phyloP scores from a whole-genome alignment of 805 yeast genomes.

The Kodamaea sagamina region DNA sequence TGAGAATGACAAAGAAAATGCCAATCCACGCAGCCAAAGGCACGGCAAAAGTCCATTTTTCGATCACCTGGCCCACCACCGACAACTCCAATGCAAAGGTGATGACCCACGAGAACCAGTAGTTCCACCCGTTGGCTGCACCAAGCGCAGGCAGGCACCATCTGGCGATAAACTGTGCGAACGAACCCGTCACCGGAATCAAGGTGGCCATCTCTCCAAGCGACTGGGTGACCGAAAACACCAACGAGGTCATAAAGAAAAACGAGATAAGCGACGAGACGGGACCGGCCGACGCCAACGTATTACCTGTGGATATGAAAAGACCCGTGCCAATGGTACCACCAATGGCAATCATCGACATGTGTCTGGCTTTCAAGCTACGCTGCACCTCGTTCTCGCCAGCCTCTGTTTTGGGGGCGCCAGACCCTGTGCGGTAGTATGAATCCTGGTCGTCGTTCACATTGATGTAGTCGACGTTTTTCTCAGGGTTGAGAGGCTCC shows the following conservation, averaged over 20 bases:
- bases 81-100: conserved; percentile 76
- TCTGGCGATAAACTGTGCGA: conserved; percentile 67
- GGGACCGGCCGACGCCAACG: conserved; percentile 64
- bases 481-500: conserved; percentile 14
- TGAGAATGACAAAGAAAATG: conserved; percentile 61
- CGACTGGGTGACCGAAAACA: conserved; percentile 66
- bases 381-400: conserved; percentile 48
- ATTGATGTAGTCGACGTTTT: conserved; percentile 22
- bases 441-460: conserved; percentile 13
- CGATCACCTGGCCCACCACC: conserved; percentile 64
- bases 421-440: conserved; percentile 1
- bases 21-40: conserved; percentile 74
- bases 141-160: conserved; percentile 73
- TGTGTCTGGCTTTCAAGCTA: conserved; percentile 63
- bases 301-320: conserved; percentile 62
- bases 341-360: conserved; percentile 76
- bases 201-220: conserved; percentile 82
- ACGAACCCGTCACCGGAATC: conserved; percentile 68
- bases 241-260: conserved; percentile 64
- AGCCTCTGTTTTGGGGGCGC: conserved; percentile 9
- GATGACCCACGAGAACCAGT: conserved; percentile 78
- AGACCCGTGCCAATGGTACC: conserved; percentile 82
- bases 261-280: conserved; percentile 66
- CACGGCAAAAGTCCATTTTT: conserved; percentile 68
- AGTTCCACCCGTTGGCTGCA: conserved; percentile 70